Base-by-base conservation (phyloP, 2,329 filamentous ascomycete genomes). In the Claviceps digitariae region DNA sequence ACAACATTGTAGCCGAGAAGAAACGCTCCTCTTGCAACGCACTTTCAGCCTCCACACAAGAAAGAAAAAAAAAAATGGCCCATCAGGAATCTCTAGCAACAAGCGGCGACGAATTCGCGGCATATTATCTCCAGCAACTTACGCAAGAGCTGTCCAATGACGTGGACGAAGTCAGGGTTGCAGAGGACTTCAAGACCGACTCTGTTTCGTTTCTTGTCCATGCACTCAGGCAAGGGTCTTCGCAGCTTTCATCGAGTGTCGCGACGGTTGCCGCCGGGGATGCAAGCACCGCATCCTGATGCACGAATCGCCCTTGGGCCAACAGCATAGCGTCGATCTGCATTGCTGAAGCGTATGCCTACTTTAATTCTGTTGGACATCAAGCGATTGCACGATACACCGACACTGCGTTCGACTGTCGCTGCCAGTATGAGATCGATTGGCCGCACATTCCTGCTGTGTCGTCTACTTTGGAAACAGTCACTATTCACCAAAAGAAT, bases 81-180 rank as follows among this genome's bases (percentile, higher is more conserved):
- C 20, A 31, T 25, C 44, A 17, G 21, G 47, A 4, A 17, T 23
- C n/a, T 15, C n/a, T 36, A 53, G 57, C 25, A 55, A 38, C 13
- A 23, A 36, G 45, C 52, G 59, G 36, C 43, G 52, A n/a, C 46
- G 69, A 72, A 25, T 88, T 87, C 67, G 72, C 76, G 9, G 72
- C 80, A 10, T 84, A 81, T 64, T 89, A 89, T 65, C 76, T 90
- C 48, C 81, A 84, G 60, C 81, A 79, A 55, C 72, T 82, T 6
- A 87, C 86, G 0, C 72, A 74, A 50, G 86, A 90, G 64, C 81
- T 90, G 53, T 80, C 82, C 13, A 83, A 88, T 59, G 86, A 90
- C 64, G 74, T 90, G 40, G 82, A 87, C 69, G 81, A 81, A 65
- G 73, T 89, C 56, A 79, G 86, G 58, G 67, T 61, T 8, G 83